These are phyloP conservation scores for Lepiota brunneoincarnata DNA, from an alignment of 768 basidiomycete genomes.

Conservation along the genomic window DNA sequence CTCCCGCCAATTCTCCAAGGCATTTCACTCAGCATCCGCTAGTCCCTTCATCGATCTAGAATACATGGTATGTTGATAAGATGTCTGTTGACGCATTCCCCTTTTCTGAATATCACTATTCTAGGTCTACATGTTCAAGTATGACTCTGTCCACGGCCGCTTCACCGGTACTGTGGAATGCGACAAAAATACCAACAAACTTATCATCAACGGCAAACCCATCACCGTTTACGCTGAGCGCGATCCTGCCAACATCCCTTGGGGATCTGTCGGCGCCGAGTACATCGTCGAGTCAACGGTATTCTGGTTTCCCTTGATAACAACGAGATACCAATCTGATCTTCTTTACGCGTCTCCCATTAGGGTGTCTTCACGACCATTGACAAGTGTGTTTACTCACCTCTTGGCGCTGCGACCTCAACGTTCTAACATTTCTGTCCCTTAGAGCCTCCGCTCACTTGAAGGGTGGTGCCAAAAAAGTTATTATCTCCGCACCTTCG, in stretches of 20 bases:
- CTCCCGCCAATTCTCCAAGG: not conserved
- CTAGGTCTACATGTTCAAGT: constrained; percentile 99
- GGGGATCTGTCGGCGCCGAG: constrained; percentile 78
- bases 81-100: not conserved
- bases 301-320: constrained; percentile 23
- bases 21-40: constrained; percentile 8
- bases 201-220: constrained; percentile 75
- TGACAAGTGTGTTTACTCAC: constrained; percentile 60
- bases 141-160: constrained; percentile 89
- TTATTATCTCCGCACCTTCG: constrained; percentile 99
- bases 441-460: constrained; percentile 83
- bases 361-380: constrained; percentile 96
- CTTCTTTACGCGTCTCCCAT: constrained; percentile 14
- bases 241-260: constrained; percentile 83
- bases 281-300: constrained; percentile 98
- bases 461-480: constrained; percentile 99
- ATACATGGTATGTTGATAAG: constrained; percentile 75
- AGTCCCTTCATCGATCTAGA: constrained; percentile 97
- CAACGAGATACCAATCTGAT: constrained; percentile 14
- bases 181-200: constrained; percentile 78
- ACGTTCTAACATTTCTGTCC: constrained; percentile 9
- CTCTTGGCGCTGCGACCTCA: constrained; percentile 5
- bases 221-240: constrained; percentile 82
- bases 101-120: not conserved
- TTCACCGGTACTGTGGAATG: constrained; percentile 80